Conservation (phyloP, 1,284 basidiomycete species). For the Spongiforma sp. region DNA sequence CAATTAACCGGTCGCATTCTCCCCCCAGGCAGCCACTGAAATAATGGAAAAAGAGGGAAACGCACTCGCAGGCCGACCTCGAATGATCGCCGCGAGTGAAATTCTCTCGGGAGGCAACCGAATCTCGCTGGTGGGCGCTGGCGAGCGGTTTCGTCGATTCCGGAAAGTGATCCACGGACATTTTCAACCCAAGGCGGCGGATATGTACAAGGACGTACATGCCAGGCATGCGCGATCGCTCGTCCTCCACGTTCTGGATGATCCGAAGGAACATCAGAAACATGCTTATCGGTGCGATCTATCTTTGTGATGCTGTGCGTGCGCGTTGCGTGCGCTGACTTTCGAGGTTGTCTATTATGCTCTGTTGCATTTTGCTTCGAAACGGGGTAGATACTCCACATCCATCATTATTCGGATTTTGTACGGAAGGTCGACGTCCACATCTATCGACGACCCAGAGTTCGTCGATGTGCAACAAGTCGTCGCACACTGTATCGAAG, state of each 20-base stretch:
- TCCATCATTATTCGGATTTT: slow-evolving; percentile 67
- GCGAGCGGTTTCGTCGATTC: no score
- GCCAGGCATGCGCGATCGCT: slow-evolving; percentile 51
- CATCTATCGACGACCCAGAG: slow-evolving; percentile 37
- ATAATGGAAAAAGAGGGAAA: slow-evolving; percentile 33
- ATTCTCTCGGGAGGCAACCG: slow-evolving; percentile 17
- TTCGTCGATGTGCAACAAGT: slow-evolving; percentile 27
- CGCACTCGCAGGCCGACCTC: slow-evolving; percentile 28
- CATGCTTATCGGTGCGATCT: slow-evolving; percentile 53
- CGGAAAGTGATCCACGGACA: slow-evolving; percentile 57
- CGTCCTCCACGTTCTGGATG: slow-evolving; percentile 56
- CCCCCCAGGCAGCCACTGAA: slow-evolving; percentile 18
- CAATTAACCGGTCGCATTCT: no score
- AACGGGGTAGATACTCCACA: slow-evolving; percentile 70
- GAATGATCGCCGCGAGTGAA: slow-evolving; percentile 17
- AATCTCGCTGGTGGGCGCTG: no score
- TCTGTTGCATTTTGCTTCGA: no score
- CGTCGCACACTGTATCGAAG: slow-evolving; percentile 44
- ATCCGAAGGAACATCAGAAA: slow-evolving; percentile 54
- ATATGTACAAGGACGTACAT: slow-evolving; percentile 53
- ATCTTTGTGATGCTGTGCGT: no score
- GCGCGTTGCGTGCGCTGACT: no score
- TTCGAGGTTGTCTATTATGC: no score
- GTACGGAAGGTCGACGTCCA: slow-evolving; percentile 55
- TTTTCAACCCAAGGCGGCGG: slow-evolving; percentile 53